phyloP scores from a whole-genome alignment of 768 basidiomycete species.

The Amylocystis lapponica region DNA sequence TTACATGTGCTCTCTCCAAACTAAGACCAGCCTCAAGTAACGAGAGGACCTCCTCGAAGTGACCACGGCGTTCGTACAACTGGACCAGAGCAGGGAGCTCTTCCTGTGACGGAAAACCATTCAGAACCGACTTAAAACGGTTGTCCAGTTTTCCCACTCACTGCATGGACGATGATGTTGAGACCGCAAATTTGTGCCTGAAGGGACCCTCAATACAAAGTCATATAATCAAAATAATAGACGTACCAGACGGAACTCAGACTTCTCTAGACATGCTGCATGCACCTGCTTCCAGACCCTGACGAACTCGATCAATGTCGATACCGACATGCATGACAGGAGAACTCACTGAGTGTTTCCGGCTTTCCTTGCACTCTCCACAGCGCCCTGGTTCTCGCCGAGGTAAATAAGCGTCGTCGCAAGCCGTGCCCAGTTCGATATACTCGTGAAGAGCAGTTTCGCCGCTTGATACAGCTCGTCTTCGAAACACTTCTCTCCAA shows the following conservation, averaged over 20 bases:
- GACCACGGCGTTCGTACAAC: conserved; percentile 85
- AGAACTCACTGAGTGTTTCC: conserved; percentile 89
- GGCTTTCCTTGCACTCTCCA: conserved; percentile 98
- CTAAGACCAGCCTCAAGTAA: conserved; percentile 94
- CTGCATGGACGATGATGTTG: conserved; percentile 92
- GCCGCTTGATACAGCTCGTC: conserved; percentile 97
- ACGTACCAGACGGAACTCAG: conserved; percentile 84
- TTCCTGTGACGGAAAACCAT: conserved; percentile 40
- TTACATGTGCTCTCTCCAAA: conserved; percentile 88
- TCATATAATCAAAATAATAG: not conserved
- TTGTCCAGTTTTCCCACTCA: conserved; percentile 14
- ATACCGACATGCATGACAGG: not conserved
- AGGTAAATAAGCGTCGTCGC: conserved; percentile 98
- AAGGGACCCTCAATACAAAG: conserved; percentile 11
- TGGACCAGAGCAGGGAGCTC: conserved; percentile 70
- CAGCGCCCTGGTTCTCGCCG: conserved; percentile 95
- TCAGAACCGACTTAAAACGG: not conserved
- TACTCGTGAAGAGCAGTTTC: conserved; percentile 91
- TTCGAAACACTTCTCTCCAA: conserved; percentile 99
- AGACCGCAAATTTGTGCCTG: conserved; percentile 98
- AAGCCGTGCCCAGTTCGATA: conserved; percentile 97
- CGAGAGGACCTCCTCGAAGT: conserved; percentile 90
- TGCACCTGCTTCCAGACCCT: conserved; percentile 99
- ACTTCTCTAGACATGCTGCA: conserved; percentile 95
- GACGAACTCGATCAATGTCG: not conserved